Evolutionary conservation across 805 yeast species (phyloP).

Genomic region (Wickerhamomyces ciferrii): DNA sequence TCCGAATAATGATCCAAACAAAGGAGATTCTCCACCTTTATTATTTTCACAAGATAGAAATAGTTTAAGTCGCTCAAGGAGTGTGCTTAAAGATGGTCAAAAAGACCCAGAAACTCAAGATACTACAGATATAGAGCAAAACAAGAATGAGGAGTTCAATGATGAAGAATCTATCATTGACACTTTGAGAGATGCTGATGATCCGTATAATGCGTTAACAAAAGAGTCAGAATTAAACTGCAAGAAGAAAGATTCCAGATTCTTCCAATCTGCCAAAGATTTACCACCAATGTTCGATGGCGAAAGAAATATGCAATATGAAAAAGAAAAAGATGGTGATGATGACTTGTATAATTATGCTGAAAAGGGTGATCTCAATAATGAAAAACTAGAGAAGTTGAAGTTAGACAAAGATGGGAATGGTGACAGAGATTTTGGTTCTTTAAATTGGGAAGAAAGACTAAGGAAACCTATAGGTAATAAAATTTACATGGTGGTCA

Average conservation of each 20-base stretch:
- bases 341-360: not conserved
- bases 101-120: not conserved
- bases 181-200: not conserved
- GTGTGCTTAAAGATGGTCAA: not conserved
- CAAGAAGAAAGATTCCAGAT: slow-evolving; percentile 1
- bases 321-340: not conserved
- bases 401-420: not conserved
- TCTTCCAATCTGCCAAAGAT: not conserved
- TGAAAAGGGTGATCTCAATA: not conserved
- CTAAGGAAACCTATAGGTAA: not conserved
- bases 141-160: not conserved
- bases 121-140: not conserved
- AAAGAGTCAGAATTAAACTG: slow-evolving; percentile 11
- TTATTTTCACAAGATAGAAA: slow-evolving; percentile 6
- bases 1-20: not conserved
- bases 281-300: not conserved
- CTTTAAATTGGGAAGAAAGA: slow-evolving; percentile 3
- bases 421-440: not conserved
- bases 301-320: no score
- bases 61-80: slow-evolving; percentile 2
- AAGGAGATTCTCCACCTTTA: slow-evolving; percentile 3
- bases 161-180: not conserved
- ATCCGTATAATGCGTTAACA: slow-evolving; percentile 3
- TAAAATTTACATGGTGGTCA: slow-evolving; percentile 4
- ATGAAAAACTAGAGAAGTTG: not conserved